Conservation (phyloP, 1,284 basidiomycete species). For the Cutaneotrichosporon arboriforme region DNA sequence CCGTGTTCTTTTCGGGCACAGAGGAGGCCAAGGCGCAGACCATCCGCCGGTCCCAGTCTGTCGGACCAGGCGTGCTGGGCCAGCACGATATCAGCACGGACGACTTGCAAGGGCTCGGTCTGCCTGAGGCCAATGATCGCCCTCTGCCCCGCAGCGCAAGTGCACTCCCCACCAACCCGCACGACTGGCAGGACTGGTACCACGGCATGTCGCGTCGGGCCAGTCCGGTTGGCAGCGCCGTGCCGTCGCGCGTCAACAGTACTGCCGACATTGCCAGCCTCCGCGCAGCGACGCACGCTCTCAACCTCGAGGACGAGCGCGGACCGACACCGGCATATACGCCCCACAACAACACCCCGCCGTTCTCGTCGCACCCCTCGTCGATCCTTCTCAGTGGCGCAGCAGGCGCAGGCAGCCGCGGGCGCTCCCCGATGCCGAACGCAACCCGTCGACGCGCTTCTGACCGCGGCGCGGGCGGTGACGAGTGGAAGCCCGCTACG, state of each 20-base stretch:
- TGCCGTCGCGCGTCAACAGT: neutral
- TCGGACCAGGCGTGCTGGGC: slow-evolving; percentile 62
- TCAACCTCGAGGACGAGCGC: slow-evolving; percentile 17
- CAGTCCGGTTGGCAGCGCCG: neutral
- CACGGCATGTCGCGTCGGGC: slow-evolving; percentile 21
- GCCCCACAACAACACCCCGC: slow-evolving; percentile 9
- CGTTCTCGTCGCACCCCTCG: slow-evolving; percentile 3
- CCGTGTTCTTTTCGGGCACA: slow-evolving; percentile 65
- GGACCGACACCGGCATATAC: slow-evolving; percentile 48
- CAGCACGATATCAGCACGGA: slow-evolving; percentile 42
- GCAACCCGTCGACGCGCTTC: neutral
- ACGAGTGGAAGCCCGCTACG: slow-evolving; percentile 1
- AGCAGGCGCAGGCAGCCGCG: neutral
- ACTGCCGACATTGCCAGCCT: neutral
- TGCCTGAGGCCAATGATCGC: slow-evolving; percentile 11
- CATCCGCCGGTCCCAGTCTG: slow-evolving; percentile 61
- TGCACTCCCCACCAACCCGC: slow-evolving; percentile 29
- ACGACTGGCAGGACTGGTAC: slow-evolving; percentile 25
- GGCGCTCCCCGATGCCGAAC: neutral
- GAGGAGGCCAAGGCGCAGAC: slow-evolving; percentile 24
- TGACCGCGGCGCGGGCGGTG: too few species aligned
- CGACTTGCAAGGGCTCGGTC: slow-evolving; percentile 33
- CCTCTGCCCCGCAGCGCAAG: slow-evolving; percentile 26
- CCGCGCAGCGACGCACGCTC: neutral
- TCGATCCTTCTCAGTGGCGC: neutral